Evolutionary conservation across 352 stramenopile genomes (phyloP), one percentile per base, ranked within the genome.

Genomic region (Phytophthora capsici): DNA sequence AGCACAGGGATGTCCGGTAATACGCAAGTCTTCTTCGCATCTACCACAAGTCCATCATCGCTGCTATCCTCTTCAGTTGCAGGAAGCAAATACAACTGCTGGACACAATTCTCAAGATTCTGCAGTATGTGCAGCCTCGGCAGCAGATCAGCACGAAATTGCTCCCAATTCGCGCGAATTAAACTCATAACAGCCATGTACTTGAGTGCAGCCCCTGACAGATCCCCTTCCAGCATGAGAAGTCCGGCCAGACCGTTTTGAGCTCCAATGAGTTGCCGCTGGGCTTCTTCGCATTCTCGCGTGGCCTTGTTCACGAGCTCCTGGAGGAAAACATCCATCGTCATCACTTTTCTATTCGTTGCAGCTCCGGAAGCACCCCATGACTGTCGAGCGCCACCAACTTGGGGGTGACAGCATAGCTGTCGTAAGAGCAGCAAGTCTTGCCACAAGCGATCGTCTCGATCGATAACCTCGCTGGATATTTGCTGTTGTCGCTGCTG

Each of bases 391-490:
- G 71, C 68, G 14, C 75, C 77, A 7, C 86, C 86, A 14, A 98
- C 82, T 67, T 98, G 91, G 6, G 93, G 94, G 71, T 98, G 94
- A 43, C 91, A 98, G 58, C 94, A 98, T 4, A 96, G 84, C 62
- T 97, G 92, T 13, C 93, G 84, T 30, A 98, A 71, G 32, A 85
- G 64, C 17, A 98, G 74, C 8, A 98, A 54, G 16, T 86, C 82
- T 26, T 84, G 66, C 70, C 83, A 85, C 22, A 98, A 59, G 5
- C 38, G 57, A 34, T 86, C 77, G 20, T 73, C 66, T 16, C 77
- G 71, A 16, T 70, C 67, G 51, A 75, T 73, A 13, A 80, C 48
- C n/a, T 62, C 40, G 16, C 8, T 41, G 41, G 14, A 22, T 14
- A 19, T 22, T 10, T 51, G 38, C 17, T 51, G 57, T 44, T 56